phyloP scores from a whole-genome alignment of 495 filamentous ascomycete species.

The Thozetella sp. region DNA sequence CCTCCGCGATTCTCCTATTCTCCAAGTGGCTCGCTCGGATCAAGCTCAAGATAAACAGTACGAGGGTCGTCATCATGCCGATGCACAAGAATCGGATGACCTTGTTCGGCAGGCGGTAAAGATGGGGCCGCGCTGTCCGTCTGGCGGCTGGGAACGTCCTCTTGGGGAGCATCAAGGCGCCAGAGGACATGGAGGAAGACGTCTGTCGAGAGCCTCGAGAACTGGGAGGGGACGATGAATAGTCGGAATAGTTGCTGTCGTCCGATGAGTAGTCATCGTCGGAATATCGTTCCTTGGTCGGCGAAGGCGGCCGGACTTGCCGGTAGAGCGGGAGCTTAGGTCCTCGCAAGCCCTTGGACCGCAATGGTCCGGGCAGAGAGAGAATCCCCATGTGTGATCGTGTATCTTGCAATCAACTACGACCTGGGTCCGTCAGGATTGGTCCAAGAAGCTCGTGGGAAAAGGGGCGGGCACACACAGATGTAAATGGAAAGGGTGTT shows the following conservation, averaged over 20 bases:
- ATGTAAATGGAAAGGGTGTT: no score
- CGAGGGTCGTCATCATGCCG: constrained; percentile 63
- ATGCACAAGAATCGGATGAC: constrained; percentile 74
- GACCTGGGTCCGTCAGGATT: no score
- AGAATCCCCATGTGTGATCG: constrained; percentile 26
- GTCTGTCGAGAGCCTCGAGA: constrained; percentile 47
- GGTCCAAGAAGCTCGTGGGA: no score
- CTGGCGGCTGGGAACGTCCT: constrained; percentile 34
- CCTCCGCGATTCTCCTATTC: constrained; percentile 57
- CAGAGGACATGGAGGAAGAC: constrained; percentile 50
- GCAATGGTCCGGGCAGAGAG: constrained; percentile 23
- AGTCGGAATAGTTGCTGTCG: constrained; percentile 40
- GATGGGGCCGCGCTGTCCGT: constrained; percentile 37
- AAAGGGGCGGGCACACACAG: no score
- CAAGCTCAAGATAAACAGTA: constrained; percentile 73
- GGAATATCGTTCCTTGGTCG: constrained; percentile 42
- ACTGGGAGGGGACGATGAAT: constrained; percentile 37
- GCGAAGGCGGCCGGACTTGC: constrained; percentile 22
- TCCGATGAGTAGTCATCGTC: constrained; percentile 43
- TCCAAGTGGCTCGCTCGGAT: constrained; percentile 70
- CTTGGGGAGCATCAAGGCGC: constrained; percentile 56
- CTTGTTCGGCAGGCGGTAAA: constrained; percentile 63
- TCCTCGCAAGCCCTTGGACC: constrained; percentile 31
- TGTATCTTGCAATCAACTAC: not conserved
- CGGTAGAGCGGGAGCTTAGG: constrained; percentile 45